Conservation (phyloP, 768 basidiomycete genomes). For the Megacollybia marginata region DNA sequence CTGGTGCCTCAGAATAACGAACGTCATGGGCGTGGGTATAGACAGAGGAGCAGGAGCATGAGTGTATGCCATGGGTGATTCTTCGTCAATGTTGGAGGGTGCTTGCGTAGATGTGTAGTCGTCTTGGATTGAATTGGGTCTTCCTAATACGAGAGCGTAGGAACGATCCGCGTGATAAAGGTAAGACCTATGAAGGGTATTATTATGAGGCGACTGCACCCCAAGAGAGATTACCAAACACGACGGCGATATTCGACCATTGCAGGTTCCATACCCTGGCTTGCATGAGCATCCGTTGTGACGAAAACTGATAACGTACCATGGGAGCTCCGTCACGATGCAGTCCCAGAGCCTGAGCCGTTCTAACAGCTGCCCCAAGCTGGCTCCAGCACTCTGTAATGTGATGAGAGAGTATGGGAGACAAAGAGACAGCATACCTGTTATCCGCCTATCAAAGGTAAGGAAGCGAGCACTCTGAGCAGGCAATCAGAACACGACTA, state of each 20-base stretch:
- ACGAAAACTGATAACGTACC: constrained; percentile 35
- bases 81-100: constrained; percentile 68
- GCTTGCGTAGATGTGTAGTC: constrained; percentile 78
- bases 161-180: constrained; percentile 92
- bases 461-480: constrained; percentile 47
- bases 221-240: constrained; percentile 55
- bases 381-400: constrained; percentile 96
- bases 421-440: too few species aligned
- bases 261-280: constrained; percentile 62
- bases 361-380: constrained; percentile 85
- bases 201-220: too few species aligned
- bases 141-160: constrained; percentile 84
- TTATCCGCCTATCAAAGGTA: constrained; percentile 64
- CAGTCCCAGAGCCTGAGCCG: constrained; percentile 88
- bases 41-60: constrained; percentile 52
- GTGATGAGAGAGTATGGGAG: too few species aligned
- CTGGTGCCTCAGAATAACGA: constrained; percentile 78
- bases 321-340: constrained; percentile 84
- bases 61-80: constrained; percentile 34
- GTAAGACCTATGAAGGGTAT: constrained; percentile 53
- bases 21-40: constrained; percentile 78
- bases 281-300: constrained; percentile 4
- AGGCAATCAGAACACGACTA: too few species aligned
- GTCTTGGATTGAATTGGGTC: constrained; percentile 86
- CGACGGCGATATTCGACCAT: constrained; percentile 85